Evolutionary conservation across 331 rosid genomes (phyloP), one percentile per base, ranked within the genome.

Genomic region (Malus hybrid): DNA sequence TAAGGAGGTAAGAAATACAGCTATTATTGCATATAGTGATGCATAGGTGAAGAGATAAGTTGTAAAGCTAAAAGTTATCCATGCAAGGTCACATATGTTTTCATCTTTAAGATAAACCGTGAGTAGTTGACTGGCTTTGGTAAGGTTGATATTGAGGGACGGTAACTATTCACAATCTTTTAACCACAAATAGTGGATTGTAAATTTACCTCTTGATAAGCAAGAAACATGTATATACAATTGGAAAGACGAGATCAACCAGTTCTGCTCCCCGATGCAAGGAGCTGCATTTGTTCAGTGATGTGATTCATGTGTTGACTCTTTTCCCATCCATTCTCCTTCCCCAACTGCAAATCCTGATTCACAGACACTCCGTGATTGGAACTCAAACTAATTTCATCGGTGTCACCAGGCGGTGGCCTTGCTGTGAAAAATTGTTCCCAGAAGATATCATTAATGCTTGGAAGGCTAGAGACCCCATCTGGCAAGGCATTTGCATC

Each of bases 371-470:
- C 62, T 54, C 72, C 88, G 69, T 74, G 83, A 67, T 76, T 50
- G 20, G 83, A 79, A 67, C 87, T 73, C 10, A 79, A 83, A 76
- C 67, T 57, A 56, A 33, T 77, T 73, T 87, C 94, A 50, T 86
- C 86, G 1, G 85, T 69, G 69, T 83, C 91, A 39, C 81, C 85
- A 6, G 72, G 57, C 28, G 73, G 86, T 0, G 88, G 78, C 65
- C 72, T 78, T 27, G 80, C 77, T 56, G 73, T 69, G 4, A 91
- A 76, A 76, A 86, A 87, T 42, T 81, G 85, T 68, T 91, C 93
- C 97, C 94, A 89, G 79, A 91, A 89, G 36, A 74, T 78, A 80
- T 91, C 97, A 56, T 75, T 80, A 24, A 87, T 83, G 55, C 89
- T 86, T 7, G 88, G 87, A 56, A 89, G 91, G 67, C 73, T 79